phyloP scores from a whole-genome alignment of 164 flowering plant genomes.

The Warburgia ugandensis region DNA sequence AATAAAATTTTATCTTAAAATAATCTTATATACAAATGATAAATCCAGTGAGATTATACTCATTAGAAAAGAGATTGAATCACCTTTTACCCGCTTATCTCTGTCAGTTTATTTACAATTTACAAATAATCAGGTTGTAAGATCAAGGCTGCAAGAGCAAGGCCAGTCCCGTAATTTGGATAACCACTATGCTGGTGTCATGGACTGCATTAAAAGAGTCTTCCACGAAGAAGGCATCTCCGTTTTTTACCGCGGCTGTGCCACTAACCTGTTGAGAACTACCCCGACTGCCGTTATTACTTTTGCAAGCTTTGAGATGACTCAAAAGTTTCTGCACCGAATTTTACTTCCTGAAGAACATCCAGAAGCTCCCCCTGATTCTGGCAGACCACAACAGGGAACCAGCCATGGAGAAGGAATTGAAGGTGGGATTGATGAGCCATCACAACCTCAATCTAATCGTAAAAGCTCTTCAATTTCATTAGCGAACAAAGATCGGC shows the following conservation, averaged over 20 bases:
- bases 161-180: constrained; percentile 51
- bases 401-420: constrained; percentile 7
- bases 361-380: constrained; percentile 19
- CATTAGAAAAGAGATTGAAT: too few species aligned
- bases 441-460: constrained; percentile 26
- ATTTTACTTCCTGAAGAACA: constrained; percentile 31
- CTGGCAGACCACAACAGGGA: constrained; percentile 15
- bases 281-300: constrained; percentile 93
- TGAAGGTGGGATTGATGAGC: constrained; percentile 4
- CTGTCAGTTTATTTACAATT: too few species aligned
- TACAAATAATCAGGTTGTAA: constrained; percentile 81
- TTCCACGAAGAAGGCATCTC: constrained; percentile 57
- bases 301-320: constrained; percentile 85
- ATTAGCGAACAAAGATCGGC: constrained; percentile 27
- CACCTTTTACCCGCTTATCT: too few species aligned
- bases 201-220: constrained; percentile 72
- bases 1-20: too few species aligned
- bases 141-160: constrained; percentile 93
- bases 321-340: constrained; percentile 44
- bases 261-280: constrained; percentile 81
- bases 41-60: too few species aligned
- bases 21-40: too few species aligned
- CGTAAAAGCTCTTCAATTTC: constrained; percentile 25
- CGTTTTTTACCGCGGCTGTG: constrained; percentile 96
- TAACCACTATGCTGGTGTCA: constrained; percentile 53